Evolutionary conservation across 306 rosid genomes (phyloP), one percentile per base, ranked within the genome.

Genomic region (Cyamopsis tetragonoloba): DNA sequence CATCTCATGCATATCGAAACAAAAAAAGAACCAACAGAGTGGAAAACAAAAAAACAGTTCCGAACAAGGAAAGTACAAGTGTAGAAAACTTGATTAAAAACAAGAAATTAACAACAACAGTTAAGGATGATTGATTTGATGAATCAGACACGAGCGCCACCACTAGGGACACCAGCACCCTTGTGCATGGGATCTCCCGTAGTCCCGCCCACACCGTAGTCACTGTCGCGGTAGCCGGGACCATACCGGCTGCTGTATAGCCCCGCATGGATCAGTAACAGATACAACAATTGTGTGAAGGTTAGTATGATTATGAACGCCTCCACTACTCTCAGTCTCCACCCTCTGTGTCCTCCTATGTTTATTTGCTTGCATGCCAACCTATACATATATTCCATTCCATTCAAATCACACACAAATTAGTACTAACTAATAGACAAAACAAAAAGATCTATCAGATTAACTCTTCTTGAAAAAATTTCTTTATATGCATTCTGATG

Each of bases 311-410:
- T 89, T 54, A 90, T 58, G 71, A 89, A 86, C 0, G 96, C 98
- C 38, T 93, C 98, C 72, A 89, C 70, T 3, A 89, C 56, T 79
- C 27, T 84, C 72, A 93, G 57, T 41, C 97, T 86, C 98, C 97
- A 93, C 27, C 97, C 98, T 62, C 98, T 84, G 47, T 83, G 47
- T 8, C 97, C 98, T 79, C 98, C 98, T 68, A 86, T 1, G 73
- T 57, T 11, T 55, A 93, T 93, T 71, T 93, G 46, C 85, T 89
- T 89, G 74, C 97, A 93, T 1, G 97, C 97, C 75, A 93, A 73
- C 66, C 97, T 93, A 42, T 11, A 28, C 13, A n/a, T n/a, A n/a
- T n/a, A n/a, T n/a, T n/a, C n/a, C n/a, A n/a, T n/a, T n/a, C n/a
- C n/a, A n/a, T n/a, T n/a, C 27, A 17, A 9, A 4, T 1, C 17